A percentile compares a stretch with the other conserved stretches of the same genome.
These are phyloP conservation scores for Phialophora tarda DNA, from an alignment of 2,329 filamentous ascomycete genomes.

Conservation along the genomic window DNA sequence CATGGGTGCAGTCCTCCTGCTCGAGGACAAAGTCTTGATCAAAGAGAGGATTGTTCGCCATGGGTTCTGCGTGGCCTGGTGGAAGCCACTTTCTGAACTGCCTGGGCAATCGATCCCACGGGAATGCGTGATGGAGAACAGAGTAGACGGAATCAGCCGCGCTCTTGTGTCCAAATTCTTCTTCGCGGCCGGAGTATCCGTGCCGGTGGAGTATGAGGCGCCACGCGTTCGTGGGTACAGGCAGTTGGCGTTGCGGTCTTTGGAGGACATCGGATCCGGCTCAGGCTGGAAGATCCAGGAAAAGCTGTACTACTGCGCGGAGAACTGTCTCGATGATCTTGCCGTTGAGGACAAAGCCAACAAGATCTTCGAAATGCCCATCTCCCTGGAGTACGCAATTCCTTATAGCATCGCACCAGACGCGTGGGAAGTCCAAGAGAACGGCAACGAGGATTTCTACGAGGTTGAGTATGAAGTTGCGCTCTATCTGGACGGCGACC, in stretches of 20 bases:
- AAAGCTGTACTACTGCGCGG: background rate
- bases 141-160: background rate
- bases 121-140: background rate
- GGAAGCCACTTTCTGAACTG: background rate
- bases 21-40: background rate
- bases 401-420: background rate
- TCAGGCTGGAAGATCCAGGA: background rate
- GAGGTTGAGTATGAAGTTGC: background rate
- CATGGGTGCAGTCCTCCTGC: background rate
- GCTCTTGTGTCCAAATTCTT: background rate
- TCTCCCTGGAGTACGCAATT: background rate
- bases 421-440: background rate
- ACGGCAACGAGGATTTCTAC: background rate
- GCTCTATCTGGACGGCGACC: background rate
- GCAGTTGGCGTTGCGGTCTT: background rate
- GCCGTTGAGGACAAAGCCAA: background rate
- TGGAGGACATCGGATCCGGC: background rate
- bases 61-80: background rate
- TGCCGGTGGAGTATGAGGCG: background rate
- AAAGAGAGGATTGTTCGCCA: background rate
- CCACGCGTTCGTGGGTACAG: background rate
- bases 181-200: background rate
- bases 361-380: background rate
- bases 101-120: background rate
- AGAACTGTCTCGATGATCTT: background rate